phyloP scores from a whole-genome alignment of 192 early-diverging fungal genomes.

The Phlyctochytrium arcticum region DNA sequence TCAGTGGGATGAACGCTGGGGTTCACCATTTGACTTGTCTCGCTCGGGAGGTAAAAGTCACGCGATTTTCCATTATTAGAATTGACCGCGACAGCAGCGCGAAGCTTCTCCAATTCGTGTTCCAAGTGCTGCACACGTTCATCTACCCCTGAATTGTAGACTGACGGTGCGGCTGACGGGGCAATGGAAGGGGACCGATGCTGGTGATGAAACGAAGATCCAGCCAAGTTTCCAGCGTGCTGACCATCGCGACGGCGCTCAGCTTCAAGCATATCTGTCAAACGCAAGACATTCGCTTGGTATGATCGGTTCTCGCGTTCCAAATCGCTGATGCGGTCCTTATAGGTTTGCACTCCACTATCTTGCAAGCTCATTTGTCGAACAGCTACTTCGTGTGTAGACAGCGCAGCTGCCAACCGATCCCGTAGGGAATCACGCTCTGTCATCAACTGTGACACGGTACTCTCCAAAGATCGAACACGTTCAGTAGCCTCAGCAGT shows the following conservation, averaged over 20 bases:
- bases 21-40: no score
- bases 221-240: neutral
- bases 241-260: neutral
- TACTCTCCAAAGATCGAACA: neutral
- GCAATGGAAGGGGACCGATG: neutral
- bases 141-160: neutral
- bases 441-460: neutral
- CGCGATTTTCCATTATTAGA: neutral
- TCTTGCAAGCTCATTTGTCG: neutral
- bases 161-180: neutral
- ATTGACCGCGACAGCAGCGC: neutral
- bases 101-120: neutral
- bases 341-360: neutral
- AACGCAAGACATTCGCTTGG: neutral
- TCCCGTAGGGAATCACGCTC: neutral
- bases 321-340: neutral
- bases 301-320: neutral
- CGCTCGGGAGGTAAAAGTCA: no score
- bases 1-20: neutral
- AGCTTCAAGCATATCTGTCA: neutral
- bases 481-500: neutral
- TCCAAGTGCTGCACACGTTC: neutral
- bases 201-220: no score
- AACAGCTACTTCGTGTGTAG: neutral
- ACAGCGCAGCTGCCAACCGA: neutral